These are phyloP conservation scores for Ogataea zsoltii DNA, from an alignment of 805 yeast species.

Conservation along the genomic window DNA sequence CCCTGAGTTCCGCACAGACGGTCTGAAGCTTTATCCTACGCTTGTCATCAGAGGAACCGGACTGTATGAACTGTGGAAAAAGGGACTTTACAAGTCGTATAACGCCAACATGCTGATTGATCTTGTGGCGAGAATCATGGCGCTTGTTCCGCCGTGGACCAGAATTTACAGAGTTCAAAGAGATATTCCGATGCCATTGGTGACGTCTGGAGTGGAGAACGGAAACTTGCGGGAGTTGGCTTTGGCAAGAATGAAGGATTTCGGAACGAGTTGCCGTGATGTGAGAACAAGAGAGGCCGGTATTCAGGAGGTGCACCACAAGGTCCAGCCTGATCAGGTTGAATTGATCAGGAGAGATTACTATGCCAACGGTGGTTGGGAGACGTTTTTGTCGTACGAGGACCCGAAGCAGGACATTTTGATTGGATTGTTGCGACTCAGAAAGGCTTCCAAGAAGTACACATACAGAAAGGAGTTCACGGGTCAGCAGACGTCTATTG, in stretches of 20 bases:
- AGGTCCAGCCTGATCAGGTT: conserved; percentile 95
- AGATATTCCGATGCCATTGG: conserved; percentile 99
- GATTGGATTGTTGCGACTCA: conserved; percentile 83
- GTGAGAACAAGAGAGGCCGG: conserved; percentile 98
- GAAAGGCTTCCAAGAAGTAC: conserved; percentile 85
- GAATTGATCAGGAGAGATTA: conserved; percentile 94
- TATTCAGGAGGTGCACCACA: conserved; percentile 96
- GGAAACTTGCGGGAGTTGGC: conserved; percentile 96
- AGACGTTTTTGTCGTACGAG: conserved; percentile 92
- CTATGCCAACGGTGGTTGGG: conserved; percentile 98
- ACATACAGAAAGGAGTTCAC: conserved; percentile 90
- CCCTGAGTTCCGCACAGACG: conserved; percentile 96
- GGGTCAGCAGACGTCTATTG: conserved; percentile 83
- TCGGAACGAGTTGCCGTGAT: conserved; percentile 94
- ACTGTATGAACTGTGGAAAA: conserved; percentile 94
- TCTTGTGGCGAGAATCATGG: conserved; percentile 91
- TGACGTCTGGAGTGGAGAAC: conserved; percentile 96
- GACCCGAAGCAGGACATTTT: conserved; percentile 96
- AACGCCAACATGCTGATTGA: conserved; percentile 93
- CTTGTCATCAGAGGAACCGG: conserved; percentile 97
- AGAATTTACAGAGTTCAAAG: conserved; percentile 97
- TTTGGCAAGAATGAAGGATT: conserved; percentile 95
- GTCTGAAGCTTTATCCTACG: conserved; percentile 93
- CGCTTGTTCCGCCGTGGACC: conserved; percentile 98
- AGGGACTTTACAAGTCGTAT: conserved; percentile 90